A percentile compares a stretch with the other conserved stretches of the same genome.
Conservation (phyloP, 2,329 filamentous ascomycete genomes). For the Madurella fahalii region DNA sequence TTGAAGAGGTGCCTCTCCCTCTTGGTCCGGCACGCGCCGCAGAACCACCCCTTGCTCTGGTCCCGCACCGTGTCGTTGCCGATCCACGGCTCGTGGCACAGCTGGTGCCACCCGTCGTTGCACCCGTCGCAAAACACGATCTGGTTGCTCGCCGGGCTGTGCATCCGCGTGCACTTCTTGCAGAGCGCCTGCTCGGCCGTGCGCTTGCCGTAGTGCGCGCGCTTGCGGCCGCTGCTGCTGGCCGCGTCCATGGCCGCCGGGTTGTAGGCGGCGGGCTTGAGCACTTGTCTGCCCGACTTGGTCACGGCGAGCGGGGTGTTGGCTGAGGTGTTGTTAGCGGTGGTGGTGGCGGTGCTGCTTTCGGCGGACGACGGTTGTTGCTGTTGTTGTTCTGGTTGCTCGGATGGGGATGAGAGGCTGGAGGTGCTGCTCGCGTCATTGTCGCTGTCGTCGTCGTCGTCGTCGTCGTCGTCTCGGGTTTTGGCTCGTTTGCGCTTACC, state of each 20-base stretch:
- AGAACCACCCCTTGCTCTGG: slow-evolving; percentile 68
- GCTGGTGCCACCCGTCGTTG: slow-evolving; percentile 74
- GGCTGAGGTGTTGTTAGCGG: background rate
- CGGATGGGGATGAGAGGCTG: slow-evolving; percentile 20
- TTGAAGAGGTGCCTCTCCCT: slow-evolving; percentile 41
- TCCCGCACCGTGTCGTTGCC: slow-evolving; percentile 64
- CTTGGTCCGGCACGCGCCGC: slow-evolving; percentile 54
- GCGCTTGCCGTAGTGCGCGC: slow-evolving; percentile 51
- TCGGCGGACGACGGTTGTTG: slow-evolving; percentile 12
- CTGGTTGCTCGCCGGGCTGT: slow-evolving; percentile 68
- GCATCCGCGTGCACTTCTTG: slow-evolving; percentile 66
- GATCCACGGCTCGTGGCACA: slow-evolving; percentile 74
- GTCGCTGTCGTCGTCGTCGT: slow-evolving; percentile 20
- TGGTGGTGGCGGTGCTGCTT: too few relatives aligned
- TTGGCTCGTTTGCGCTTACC: slow-evolving; percentile 36
- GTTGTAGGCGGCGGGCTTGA: slow-evolving; percentile 61
- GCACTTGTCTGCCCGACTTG: slow-evolving; percentile 70
- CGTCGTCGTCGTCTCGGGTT: slow-evolving; percentile 16
- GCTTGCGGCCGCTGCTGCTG: slow-evolving; percentile 33
- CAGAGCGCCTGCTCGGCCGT: slow-evolving; percentile 61
- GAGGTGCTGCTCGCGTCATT: slow-evolving; percentile 24
- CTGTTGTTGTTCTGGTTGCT: slow-evolving; percentile 29
- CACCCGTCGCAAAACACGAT: slow-evolving; percentile 86
- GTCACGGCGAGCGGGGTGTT: slow-evolving; percentile 56
- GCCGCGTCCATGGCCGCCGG: slow-evolving; percentile 47